Evolutionary conservation across 129 eudicot species (phyloP).

Genomic region (Flaveria linearis): DNA sequence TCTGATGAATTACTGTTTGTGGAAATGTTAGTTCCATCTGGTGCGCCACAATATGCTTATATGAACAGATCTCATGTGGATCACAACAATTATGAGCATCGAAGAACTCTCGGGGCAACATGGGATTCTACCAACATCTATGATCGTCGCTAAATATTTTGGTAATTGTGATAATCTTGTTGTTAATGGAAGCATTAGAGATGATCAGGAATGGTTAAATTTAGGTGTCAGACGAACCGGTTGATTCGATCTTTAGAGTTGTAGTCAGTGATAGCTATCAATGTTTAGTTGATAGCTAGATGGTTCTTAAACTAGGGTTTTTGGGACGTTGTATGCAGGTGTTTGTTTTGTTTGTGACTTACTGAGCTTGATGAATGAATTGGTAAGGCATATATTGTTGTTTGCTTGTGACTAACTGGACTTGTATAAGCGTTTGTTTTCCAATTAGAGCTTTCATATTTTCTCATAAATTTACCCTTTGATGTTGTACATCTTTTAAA

Average conservation of each 20-base stretch:
- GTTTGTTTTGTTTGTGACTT: conserved; percentile 4
- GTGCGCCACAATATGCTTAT: conserved; percentile 43
- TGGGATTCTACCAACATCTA: conserved; percentile 43
- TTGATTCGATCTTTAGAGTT: background rate
- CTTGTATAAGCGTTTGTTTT: no score
- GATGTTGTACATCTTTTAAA: no score
- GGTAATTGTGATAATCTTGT: conserved; percentile 10
- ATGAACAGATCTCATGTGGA: conserved; percentile 60
- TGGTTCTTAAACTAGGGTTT: background rate
- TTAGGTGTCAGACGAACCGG: background rate
- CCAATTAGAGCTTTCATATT: no score
- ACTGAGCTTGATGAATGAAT: background rate
- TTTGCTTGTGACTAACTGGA: background rate
- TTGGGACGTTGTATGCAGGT: background rate
- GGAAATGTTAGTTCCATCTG: conserved; percentile 51
- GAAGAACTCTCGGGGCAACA: conserved; percentile 63
- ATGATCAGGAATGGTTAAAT: conserved; percentile 2
- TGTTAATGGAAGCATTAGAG: conserved; percentile 21
- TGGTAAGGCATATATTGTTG: background rate
- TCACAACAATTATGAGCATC: conserved; percentile 53
- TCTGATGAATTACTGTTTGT: conserved; percentile 25
- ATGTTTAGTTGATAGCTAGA: background rate
- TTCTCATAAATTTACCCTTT: no score
- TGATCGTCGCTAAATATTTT: conserved; percentile 24
- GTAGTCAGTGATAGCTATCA: background rate